Base-by-base conservation (phyloP, 2,329 filamentous ascomycete genomes). In the Hypoxylon sp. region DNA sequence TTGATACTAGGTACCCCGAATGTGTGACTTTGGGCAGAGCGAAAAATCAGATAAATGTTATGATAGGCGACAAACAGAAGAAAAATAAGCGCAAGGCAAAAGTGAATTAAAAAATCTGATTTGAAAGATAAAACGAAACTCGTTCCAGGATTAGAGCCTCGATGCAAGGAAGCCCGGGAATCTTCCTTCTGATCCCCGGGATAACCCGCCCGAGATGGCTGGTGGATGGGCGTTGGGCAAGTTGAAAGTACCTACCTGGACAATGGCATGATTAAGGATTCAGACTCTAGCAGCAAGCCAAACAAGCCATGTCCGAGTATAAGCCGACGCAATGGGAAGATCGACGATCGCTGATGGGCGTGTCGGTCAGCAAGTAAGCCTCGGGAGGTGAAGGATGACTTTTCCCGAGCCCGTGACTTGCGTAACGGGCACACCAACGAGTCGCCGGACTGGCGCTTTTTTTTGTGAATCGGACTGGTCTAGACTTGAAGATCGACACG, bases 351-450 rank as follows among this genome's bases (percentile, higher is more conserved):
- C 15, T 23, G n/a, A n/a, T n/a, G n/a, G n/a, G n/a, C 6, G 40
- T 6, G 9, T 31, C 36, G 47, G 51, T 49, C 47, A 45, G 42
- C 46, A 25, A 51, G 16, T 46, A 35, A 54, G 50, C 46, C 49
- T 43, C 34, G 34, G n/a, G 32, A 34, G 32, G 37, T 55, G 47
- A 49, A 55, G 32, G 31, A 31, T 25, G 20, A 17, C 9, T 44
- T n/a, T n/a, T 51, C 27, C 46, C 43, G 43, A 36, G 54, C 54
- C 50, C 46, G 45, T 57, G 51, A 57, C 46, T 46, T 51, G 55
- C 40, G 51, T 47, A 51, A 57, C 50, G 13, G 12, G 25, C 20
- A 27, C 50, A 38, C 34, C 42, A 46, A 40, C 23, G 11, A 46
- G 43, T 43, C 48, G 44, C 20, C 55, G 38, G 52, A 51, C 48